These are phyloP conservation scores for Phytophthora citricola DNA, from an alignment of 352 stramenopile species.

Conservation along the genomic window DNA sequence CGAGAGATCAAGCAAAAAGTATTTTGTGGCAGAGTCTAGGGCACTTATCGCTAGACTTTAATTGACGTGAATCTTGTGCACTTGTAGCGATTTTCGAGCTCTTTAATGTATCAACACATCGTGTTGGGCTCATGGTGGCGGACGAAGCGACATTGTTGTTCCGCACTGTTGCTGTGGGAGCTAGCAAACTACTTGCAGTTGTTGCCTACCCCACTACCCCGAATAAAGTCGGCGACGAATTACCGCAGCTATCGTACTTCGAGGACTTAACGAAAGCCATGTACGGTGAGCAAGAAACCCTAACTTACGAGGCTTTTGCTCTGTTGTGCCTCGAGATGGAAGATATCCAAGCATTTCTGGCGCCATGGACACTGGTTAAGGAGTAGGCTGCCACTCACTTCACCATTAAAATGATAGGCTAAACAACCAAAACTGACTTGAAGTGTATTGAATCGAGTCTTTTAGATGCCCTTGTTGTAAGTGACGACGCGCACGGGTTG, in stretches of 20 bases:
- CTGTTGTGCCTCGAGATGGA: slow-evolving; percentile 14
- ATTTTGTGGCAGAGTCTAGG: neutral
- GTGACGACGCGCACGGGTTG: slow-evolving; percentile 68
- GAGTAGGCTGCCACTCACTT: neutral
- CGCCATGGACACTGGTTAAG: slow-evolving; percentile 9
- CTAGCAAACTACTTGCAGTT: slow-evolving; percentile 20
- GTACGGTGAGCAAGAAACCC: slow-evolving; percentile 36
- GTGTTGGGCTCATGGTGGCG: slow-evolving; percentile 30
- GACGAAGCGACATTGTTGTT: slow-evolving; percentile 46
- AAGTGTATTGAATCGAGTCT: neutral
- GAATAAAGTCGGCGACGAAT: neutral
- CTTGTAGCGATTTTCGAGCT: slow-evolving; percentile 36
- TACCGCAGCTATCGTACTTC: slow-evolving; percentile 19
- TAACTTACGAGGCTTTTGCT: slow-evolving; percentile 28
- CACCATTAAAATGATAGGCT: neutral
- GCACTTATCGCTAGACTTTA: neutral
- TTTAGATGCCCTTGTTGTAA: slow-evolving; percentile 85
- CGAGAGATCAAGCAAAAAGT: slow-evolving; percentile 30
- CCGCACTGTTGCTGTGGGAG: slow-evolving; percentile 20
- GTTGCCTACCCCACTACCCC: neutral
- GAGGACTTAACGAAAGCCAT: slow-evolving; percentile 40
- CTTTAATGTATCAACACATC: slow-evolving; percentile 46
- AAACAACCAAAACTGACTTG: neutral
- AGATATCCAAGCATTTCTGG: slow-evolving; percentile 26
- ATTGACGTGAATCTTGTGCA: neutral